Conservation (phyloP, 176 grass and related monocot species). For the Raddia distichophylla region DNA sequence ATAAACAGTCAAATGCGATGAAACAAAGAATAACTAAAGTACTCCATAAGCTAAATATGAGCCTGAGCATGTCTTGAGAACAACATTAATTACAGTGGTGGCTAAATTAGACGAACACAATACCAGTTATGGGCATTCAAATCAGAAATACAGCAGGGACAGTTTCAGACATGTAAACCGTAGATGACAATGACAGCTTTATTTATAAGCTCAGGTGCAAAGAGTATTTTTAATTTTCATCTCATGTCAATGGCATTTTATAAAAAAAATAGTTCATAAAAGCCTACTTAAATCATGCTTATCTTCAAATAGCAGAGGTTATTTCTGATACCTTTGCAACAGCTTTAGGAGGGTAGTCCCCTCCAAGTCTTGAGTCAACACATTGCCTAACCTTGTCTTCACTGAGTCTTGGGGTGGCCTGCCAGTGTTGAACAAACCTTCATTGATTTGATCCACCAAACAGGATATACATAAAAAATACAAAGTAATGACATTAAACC, state of each 20-base stretch:
- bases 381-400: slow-evolving; percentile 88
- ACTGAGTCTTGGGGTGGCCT: slow-evolving; percentile 81
- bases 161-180: not conserved
- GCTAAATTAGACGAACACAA: not conserved
- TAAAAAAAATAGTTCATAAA: slow-evolving; percentile 6
- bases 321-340: slow-evolving; percentile 70
- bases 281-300: slow-evolving; percentile 9
- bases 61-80: not conserved
- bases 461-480: slow-evolving; percentile 9
- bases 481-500: not conserved
- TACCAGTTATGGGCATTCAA: not conserved
- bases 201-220: not conserved
- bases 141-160: not conserved
- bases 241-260: not conserved
- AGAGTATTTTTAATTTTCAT: not conserved
- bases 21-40: not conserved
- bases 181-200: not conserved
- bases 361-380: slow-evolving; percentile 77
- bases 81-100: not conserved
- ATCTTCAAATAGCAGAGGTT: slow-evolving; percentile 10
- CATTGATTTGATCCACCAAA: slow-evolving; percentile 13
- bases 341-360: slow-evolving; percentile 76
- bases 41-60: not conserved
- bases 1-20: slow-evolving; percentile 18
- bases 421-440: slow-evolving; percentile 39